Evolutionary conservation across 441 rosid species (phyloP), one percentile per base, ranked within the genome.

Genomic region (Croton laevigatus): DNA sequence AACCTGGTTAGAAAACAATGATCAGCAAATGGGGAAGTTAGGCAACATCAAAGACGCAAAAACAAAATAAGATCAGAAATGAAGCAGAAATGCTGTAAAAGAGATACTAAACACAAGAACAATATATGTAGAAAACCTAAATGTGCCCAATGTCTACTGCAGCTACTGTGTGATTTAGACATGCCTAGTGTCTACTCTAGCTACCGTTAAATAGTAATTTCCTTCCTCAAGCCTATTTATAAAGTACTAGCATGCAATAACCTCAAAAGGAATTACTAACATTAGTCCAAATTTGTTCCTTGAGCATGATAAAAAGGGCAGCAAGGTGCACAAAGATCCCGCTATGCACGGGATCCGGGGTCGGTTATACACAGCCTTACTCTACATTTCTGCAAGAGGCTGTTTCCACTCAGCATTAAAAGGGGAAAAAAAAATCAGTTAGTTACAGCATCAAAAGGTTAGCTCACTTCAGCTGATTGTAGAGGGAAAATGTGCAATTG

Each of bases 1-100:
- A 74, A 90, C 88, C 97, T 91, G 81, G 32, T 48, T 49, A 66
- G 45, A 73, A 69, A 59, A 73, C 66, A 38, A 73, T 51, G 53
- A 34, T 45, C 23, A 5, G 20, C 23, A 53, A 19, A 60, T 52
- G 48, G 14, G 1, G n/a, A 58, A 68, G 52, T 32, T 49, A 48
- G 48, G 59, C 59, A 74, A 17, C 48, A 61, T 32, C 16, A 16
- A 38, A 68, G 51, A 40, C 42, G 37, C 9, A 53, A 65, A 62
- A 27, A 48, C 12, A 36, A 52, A 16, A 55, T 9, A 42, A 19
- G 20, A 49, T 13, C 5, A 65, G 65, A 45, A 51, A 14, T 1
- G 7, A 52, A 4, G 38, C 37, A 36, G 13, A 17, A 20, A 53
- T 37, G 70, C 51, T 40, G 19, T 37, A 11, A 8, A 20, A 36